Base-by-base conservation (phyloP, 192 early-diverging fungal species). In the Linnemannia zychae region DNA sequence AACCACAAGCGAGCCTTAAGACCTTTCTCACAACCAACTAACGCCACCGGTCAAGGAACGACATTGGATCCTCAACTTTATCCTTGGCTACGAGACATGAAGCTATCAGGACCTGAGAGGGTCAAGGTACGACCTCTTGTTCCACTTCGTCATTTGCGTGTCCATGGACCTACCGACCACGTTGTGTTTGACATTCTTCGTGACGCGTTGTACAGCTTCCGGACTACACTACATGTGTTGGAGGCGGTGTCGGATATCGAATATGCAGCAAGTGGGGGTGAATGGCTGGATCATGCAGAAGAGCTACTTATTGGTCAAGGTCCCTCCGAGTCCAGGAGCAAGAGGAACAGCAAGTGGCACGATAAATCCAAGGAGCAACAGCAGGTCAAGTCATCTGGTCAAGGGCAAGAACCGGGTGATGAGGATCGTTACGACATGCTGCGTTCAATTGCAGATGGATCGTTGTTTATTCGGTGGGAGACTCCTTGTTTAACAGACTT, bases 171-270 rank as follows among this genome's bases (percentile, higher is more conserved):
- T 15, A 84, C 63, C 5, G 81, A 84, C 44, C 53, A 53, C 9
- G 47, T 75, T 37, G 66, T 74, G 0, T 84, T 70, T 15, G 60
- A 78, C n/a, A 72, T 84, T 50, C 65, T 84, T 11, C 75, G 81
- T 0, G 81, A 84, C 33, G 75, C 81, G 3, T 49, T 77, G 48
- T 84, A 84, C 50, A 72, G 76, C 3, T 84, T 84, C n/a, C 63
- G 81, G 11, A 40, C 74, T 20, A 74, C 76, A 7, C 65, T 84
- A 16, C 50, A 63, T n/a, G 52, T 47, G 5, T n/a, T 77, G 13
- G 75, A 78, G 33, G 81, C 66, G 3, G 44, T 40, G 20, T 78
- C 81, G 12, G 76, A 78, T 20, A 47, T 57, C 48, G 81, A 76
- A 20, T 52, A 72, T 63, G 17, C 46, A 1, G 80, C 37, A 4